Evolutionary conservation across 192 early-diverging fungal species (phyloP), one percentile per base, ranked within the genome.

Genomic region (Podila verticillata): DNA sequence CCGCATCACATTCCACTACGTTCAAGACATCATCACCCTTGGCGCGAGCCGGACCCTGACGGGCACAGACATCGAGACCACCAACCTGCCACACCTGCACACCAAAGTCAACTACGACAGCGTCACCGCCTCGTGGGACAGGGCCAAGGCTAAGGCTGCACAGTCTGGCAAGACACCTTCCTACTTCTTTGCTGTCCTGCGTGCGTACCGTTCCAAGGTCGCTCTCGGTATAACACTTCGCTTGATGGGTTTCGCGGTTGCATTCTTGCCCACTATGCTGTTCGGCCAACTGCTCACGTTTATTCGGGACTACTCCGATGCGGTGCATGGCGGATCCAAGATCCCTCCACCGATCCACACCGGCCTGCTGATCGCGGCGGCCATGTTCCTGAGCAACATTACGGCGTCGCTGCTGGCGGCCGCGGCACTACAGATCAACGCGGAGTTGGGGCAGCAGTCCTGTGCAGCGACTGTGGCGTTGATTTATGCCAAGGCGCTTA

Each of bases 401-500:
- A 24, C 13, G 0, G 61, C 34, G 20, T 61, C 49, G 0, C 30
- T 67, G 12, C 2, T 30, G 32, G 57, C 66, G 5, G 10, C 48
- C 2, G 5, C 48, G 7, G 31, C 66, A 22, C 60, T 69, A 10
- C 66, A 65, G 61, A 9, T 3, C 3, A 69, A 47, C 68, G 87
- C 92, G 57, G 88, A 87, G 29, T 86, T 88, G 7, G 91, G 92
- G 48, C 87, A 91, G 84, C 86, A 87, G 39, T 74, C 89, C 10
- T 91, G 91, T 66, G 87, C 92, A 12, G 92, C 91, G 13, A 82
- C 93, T 19, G 87, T 92, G 19, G 88, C 93, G 0, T 86, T 93
- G 48, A 90, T 97, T 34, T 97, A 96, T 74, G 82, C 83, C 44
- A 98, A 96, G 82, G 85, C 93, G 7, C 79, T 97, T 32, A 61